Percentiles rank a stretch among this genome's conserved stretches.
Evolutionary conservation across 2,329 filamentous ascomycete species (phyloP).

Genomic region (Raffaelea deltoideospora): DNA sequence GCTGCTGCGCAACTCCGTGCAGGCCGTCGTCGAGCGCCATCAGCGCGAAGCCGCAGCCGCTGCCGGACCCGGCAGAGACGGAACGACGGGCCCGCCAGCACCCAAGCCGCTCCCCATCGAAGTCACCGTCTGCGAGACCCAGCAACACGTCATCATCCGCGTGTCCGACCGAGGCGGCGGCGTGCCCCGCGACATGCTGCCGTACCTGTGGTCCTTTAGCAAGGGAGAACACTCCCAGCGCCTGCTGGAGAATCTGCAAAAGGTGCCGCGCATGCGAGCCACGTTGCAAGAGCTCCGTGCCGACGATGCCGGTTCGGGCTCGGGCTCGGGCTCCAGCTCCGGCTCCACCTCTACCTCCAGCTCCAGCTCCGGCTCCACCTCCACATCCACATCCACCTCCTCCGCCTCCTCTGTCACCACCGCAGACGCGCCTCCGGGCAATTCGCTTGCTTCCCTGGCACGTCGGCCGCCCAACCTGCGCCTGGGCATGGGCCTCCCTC

Average conservation of each 20-base stretch:
- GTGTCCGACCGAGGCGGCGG: slow-evolving; percentile 93
- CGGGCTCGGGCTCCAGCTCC: too few species aligned
- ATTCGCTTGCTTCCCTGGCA: slow-evolving; percentile 65
- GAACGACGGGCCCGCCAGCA: too few species aligned
- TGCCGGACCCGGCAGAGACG: too few species aligned
- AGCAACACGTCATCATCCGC: slow-evolving; percentile 89
- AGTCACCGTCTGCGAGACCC: slow-evolving; percentile 84
- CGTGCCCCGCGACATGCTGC: slow-evolving; percentile 69
- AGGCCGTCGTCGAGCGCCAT: slow-evolving; percentile 72
- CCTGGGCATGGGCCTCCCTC: slow-evolving; percentile 81
- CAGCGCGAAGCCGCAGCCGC: slow-evolving; percentile 13
- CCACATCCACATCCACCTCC: not conserved
- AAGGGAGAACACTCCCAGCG: slow-evolving; percentile 72
- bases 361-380: not conserved
- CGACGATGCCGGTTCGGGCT: slow-evolving; percentile 18
- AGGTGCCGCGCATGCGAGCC: slow-evolving; percentile 81
- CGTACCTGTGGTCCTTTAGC: slow-evolving; percentile 91
- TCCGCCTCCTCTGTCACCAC: not conserved
- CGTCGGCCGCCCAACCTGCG: slow-evolving; percentile 73
- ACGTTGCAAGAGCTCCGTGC: slow-evolving; percentile 75
- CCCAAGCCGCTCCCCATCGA: slow-evolving; percentile 85
- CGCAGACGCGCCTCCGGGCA: slow-evolving; percentile 15
- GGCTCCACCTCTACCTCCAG: too few species aligned
- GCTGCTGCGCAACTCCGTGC: slow-evolving; percentile 84
- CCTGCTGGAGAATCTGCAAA: slow-evolving; percentile 68